Percentiles rank a stretch among this genome's conserved stretches.
Conservation (phyloP, 75 land plant genomes). For the Picea sitchensis region DNA sequence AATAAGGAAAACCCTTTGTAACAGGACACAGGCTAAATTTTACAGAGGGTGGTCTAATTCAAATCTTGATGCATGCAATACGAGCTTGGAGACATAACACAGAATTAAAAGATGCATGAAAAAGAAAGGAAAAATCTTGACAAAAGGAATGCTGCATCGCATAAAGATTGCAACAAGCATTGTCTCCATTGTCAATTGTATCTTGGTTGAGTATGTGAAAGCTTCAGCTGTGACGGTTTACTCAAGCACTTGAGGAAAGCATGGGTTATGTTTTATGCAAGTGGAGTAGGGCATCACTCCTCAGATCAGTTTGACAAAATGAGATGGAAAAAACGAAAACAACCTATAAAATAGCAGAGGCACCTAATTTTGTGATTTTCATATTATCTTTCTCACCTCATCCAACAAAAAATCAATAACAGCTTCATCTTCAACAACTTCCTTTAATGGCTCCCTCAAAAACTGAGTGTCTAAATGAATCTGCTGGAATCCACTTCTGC, state of each 20-base stretch:
- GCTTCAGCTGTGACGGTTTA: background rate
- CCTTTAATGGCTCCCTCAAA: constrained; percentile 66
- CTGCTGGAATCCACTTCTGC: constrained; percentile 92
- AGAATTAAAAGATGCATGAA: background rate
- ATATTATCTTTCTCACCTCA: constrained; percentile 54
- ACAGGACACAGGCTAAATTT: background rate
- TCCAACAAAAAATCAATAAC: constrained; percentile 81
- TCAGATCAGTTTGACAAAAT: background rate
- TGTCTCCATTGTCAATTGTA: background rate
- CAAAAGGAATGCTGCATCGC: background rate
- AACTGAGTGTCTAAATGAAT: constrained; percentile 92
- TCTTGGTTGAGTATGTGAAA: background rate
- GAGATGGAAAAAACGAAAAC: background rate
- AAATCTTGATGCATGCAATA: background rate
- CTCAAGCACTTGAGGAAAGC: background rate
- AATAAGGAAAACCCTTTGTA: too few relatives aligned
- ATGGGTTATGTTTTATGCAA: background rate
- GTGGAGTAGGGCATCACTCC: background rate
- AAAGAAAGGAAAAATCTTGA: background rate
- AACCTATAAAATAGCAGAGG: background rate
- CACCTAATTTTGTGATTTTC: too few relatives aligned
- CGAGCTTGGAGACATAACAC: background rate
- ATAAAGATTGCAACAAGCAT: background rate
- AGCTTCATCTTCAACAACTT: constrained; percentile 72
- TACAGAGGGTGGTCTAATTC: background rate